These are phyloP conservation scores for Coemansia brasiliensis DNA, from an alignment of 192 early-diverging fungal species.

Conservation along the genomic window DNA sequence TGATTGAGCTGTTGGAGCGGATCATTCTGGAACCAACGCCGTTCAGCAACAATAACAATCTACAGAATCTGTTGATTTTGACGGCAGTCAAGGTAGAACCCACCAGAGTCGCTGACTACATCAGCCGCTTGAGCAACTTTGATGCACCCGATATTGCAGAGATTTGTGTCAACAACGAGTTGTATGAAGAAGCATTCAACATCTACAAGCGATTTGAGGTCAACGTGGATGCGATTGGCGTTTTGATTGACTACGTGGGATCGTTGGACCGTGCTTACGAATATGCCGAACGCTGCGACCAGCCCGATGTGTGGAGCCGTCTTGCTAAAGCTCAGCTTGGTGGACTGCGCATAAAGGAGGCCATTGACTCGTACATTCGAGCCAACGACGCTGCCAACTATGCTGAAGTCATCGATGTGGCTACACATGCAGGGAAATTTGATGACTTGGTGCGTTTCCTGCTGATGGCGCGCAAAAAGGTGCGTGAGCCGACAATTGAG, in stretches of 20 bases:
- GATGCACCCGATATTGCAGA: conserved; percentile 98
- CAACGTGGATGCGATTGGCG: conserved; percentile 83
- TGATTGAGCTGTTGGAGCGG: conserved; percentile 97
- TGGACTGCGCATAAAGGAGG: conserved; percentile 86
- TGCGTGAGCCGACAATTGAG: conserved; percentile 94
- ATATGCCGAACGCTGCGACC: conserved; percentile 90
- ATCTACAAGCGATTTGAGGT: conserved; percentile 96
- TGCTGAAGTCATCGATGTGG: conserved; percentile 82
- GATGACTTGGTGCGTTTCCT: conserved; percentile 95
- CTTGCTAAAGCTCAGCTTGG: conserved; percentile 95
- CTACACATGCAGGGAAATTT: conserved; percentile 82
- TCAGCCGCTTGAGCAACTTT: conserved; percentile 92
- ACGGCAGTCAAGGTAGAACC: conserved; percentile 97
- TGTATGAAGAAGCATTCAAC: conserved; percentile 95
- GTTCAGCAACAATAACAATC: conserved; percentile 93
- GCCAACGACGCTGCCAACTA: conserved; percentile 90
- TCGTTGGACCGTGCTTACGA: conserved; percentile 95
- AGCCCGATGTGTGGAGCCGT: conserved; percentile 92
- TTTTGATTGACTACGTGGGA: conserved; percentile 89
- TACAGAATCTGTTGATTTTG: conserved; percentile 97
- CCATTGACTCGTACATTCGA: conserved; percentile 96
- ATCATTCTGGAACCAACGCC: conserved; percentile 88
- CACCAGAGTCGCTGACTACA: conserved; percentile 91
- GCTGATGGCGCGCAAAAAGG: conserved; percentile 91
- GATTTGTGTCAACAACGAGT: conserved; percentile 83